These are phyloP conservation scores for Vitis riparia DNA, from an alignment of 164 flowering plant genomes.

Conservation along the genomic window DNA sequence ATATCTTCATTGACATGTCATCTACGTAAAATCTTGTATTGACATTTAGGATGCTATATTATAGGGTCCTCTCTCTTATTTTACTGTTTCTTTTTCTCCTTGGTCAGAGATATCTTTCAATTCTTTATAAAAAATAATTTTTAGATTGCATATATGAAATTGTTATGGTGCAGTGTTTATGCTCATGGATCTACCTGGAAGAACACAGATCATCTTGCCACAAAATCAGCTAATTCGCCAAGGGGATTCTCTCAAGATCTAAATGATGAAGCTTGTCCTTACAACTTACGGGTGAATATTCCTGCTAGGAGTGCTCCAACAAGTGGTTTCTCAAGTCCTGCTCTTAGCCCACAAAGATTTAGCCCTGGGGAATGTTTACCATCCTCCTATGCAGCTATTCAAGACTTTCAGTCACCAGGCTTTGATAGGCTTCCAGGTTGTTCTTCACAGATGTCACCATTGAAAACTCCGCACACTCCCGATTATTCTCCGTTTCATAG, in stretches of 20 bases:
- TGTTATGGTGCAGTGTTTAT: neutral
- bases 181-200: constrained; percentile 6
- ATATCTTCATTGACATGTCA: too few species aligned
- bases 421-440: constrained; percentile 20
- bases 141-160: neutral
- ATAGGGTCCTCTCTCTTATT: too few species aligned
- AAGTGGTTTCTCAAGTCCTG: constrained; percentile 48
- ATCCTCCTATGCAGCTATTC: constrained; percentile 13
- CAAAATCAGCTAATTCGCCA: constrained; percentile 11
- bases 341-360: constrained; percentile 11
- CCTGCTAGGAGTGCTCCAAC: constrained; percentile 57
- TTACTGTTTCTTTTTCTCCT: too few species aligned
- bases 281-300: constrained; percentile 18
- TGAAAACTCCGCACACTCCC: constrained; percentile 26
- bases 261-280: constrained; percentile 7
- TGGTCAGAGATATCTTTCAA: neutral
- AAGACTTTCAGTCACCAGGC: constrained; percentile 25
- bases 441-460: constrained; percentile 24
- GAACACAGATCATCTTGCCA: constrained; percentile 1
- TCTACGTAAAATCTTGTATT: too few species aligned
- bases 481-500: constrained; percentile 49
- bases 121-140: neutral
- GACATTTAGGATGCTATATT: too few species aligned
- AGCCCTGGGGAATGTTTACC: too few species aligned
- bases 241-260: constrained; percentile 14